phyloP scores from a whole-genome alignment of 352 stramenopile species.

The Phytophthora fragariae region DNA sequence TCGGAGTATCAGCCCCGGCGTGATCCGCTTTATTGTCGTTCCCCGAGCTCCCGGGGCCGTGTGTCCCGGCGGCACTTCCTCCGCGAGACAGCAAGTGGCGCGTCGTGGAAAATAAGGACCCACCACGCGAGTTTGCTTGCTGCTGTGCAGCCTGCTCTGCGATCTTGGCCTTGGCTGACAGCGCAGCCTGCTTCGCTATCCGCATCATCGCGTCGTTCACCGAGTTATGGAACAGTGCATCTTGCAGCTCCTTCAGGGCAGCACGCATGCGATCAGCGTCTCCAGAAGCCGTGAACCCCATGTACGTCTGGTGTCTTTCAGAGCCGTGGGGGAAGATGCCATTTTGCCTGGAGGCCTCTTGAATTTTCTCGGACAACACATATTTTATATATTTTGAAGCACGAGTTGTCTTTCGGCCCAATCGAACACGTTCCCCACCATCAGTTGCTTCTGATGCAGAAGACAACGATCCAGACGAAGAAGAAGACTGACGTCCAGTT shows the following conservation, averaged over 20 bases:
- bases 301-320: conserved; percentile 63
- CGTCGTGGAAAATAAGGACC: conserved; percentile 79
- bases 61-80: conserved; percentile 22
- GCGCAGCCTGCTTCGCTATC: conserved; percentile 78
- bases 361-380: conserved; percentile 77
- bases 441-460: conserved; percentile 21
- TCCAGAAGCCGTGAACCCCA: conserved; percentile 53
- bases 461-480: conserved; percentile 21
- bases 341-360: conserved; percentile 72
- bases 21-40: conserved; percentile 44
- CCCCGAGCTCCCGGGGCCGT: conserved; percentile 32
- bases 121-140: conserved; percentile 60
- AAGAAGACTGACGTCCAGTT: conserved; percentile 16
- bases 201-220: conserved; percentile 86
- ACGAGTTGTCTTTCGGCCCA: conserved; percentile 27
- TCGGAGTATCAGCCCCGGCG: conserved; percentile 52
- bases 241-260: conserved; percentile 62
- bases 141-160: conserved; percentile 81
- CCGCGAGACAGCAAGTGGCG: conserved; percentile 68
- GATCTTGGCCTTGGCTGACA: conserved; percentile 86
- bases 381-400: conserved; percentile 79
- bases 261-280: conserved; percentile 66
- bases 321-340: conserved; percentile 77
- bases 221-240: conserved; percentile 74
- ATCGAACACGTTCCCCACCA: conserved; percentile 12